Evolutionary conservation across 192 early-diverging fungal species (phyloP).

Genomic region (Rhizoclosmatium sp.): DNA sequence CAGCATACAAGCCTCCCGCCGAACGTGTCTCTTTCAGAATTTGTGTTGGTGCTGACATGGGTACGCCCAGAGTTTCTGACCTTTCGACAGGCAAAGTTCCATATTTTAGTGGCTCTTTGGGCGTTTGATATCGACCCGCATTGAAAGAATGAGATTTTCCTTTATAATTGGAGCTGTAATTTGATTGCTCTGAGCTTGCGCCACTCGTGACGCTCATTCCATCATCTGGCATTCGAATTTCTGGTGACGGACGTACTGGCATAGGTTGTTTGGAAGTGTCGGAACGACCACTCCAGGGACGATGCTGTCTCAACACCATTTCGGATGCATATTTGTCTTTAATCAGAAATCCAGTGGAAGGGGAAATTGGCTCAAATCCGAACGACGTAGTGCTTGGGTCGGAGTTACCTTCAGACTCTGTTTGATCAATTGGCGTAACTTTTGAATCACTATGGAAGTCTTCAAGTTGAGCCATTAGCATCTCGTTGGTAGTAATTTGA

Average conservation of each 20-base stretch:
- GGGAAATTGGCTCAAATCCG: not conserved
- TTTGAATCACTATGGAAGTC: slow-evolving; percentile 1
- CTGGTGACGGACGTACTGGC: too few species aligned
- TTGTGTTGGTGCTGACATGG: not conserved
- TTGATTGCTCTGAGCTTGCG: too few species aligned
- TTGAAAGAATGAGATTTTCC: too few species aligned
- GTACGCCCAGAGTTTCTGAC: not conserved
- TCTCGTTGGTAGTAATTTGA: slow-evolving; percentile 16
- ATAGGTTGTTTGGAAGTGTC: not conserved
- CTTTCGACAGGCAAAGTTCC: not conserved
- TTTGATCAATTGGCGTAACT: not conserved
- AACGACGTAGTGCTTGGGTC: not conserved
- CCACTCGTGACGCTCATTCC: too few species aligned
- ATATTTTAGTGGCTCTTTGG: not conserved
- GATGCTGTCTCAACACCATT: not conserved
- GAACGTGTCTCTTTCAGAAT: not conserved
- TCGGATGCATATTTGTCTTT: not conserved
- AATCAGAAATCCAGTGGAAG: not conserved
- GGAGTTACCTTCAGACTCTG: not conserved
- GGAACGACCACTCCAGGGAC: slow-evolving; percentile 12
- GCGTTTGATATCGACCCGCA: too few species aligned
- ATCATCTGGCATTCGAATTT: too few species aligned
- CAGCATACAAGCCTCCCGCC: not conserved
- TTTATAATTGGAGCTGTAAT: too few species aligned
- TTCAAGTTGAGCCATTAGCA: not conserved